phyloP scores from a whole-genome alignment of 1,284 basidiomycete genomes.

The Neolentinus lepideus region DNA sequence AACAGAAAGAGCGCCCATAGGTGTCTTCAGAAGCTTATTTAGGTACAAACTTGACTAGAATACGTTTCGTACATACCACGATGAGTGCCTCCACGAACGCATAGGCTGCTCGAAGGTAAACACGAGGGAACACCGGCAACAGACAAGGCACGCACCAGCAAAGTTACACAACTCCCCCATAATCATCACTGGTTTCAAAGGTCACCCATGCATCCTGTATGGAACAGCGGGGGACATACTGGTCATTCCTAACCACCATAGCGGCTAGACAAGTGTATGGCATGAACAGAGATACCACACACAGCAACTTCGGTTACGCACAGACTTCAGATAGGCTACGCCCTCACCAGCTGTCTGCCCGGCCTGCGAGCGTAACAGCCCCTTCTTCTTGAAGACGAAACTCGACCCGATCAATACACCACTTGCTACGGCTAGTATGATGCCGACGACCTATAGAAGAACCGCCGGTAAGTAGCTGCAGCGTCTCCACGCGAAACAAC shows the following conservation, averaged over 20 bases:
- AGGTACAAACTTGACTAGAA: constrained; percentile 8
- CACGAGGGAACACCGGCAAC: neutral
- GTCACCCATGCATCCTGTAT: neutral
- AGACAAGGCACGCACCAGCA: constrained; percentile 43
- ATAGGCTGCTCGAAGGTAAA: constrained; percentile 48
- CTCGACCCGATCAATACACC: constrained; percentile 91
- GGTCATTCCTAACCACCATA: constrained; percentile 88
- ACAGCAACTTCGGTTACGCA: constrained; percentile 19
- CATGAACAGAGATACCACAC: neutral
- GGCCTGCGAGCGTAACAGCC: constrained; percentile 65
- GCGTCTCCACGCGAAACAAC: neutral
- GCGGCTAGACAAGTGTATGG: constrained; percentile 28
- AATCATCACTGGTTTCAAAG: constrained; percentile 60
- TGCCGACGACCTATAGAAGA: constrained; percentile 50
- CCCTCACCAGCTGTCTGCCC: constrained; percentile 81
- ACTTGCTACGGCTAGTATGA: constrained; percentile 77
- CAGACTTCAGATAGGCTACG: constrained; percentile 90
- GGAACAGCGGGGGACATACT: constrained; percentile 36
- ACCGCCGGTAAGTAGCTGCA: neutral
- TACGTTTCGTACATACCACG: constrained; percentile 47
- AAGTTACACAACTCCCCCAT: constrained; percentile 80
- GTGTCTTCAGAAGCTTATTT: constrained; percentile 50
- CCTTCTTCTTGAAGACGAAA: constrained; percentile 97
- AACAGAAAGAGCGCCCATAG: constrained; percentile 93
- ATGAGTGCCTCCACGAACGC: constrained; percentile 87